Evolutionary conservation across 257 asterid species (phyloP).

Genomic region (Ilex aquifolium): DNA sequence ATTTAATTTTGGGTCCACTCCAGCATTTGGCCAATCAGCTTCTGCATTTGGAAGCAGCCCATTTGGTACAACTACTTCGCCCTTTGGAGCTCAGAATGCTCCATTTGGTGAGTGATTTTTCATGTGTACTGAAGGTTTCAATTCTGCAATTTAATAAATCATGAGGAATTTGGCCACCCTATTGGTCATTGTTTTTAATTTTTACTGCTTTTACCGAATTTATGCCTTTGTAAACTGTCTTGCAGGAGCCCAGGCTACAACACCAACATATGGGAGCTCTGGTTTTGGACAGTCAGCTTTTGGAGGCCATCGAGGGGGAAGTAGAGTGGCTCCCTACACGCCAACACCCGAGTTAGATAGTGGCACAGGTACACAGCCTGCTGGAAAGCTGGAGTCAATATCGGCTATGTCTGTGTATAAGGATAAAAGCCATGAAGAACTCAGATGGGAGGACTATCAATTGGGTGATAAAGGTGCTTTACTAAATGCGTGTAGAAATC

Average conservation of each 20-base stretch:
- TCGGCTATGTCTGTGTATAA: slow-evolving; percentile 45
- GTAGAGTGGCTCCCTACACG: slow-evolving; percentile 34
- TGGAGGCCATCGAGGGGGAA: slow-evolving; percentile 66
- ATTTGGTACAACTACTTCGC: slow-evolving; percentile 51
- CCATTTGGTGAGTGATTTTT: slow-evolving; percentile 63
- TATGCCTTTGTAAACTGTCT: neutral
- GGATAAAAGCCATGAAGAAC: slow-evolving; percentile 51
- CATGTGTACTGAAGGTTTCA: no score
- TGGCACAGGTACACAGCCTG: slow-evolving; percentile 26
- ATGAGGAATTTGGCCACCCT: neutral
- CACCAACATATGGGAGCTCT: slow-evolving; percentile 55
- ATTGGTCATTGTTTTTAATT: neutral
- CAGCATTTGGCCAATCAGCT: slow-evolving; percentile 58
- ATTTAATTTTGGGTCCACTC: slow-evolving; percentile 56
- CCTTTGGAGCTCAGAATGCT: slow-evolving; percentile 66
- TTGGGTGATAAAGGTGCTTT: slow-evolving; percentile 40
- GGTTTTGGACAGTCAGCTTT: slow-evolving; percentile 65
- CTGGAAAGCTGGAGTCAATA: slow-evolving; percentile 42
- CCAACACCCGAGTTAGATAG: slow-evolving; percentile 37
- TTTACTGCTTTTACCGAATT: neutral
- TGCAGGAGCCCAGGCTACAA: slow-evolving; percentile 71
- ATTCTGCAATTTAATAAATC: no score
- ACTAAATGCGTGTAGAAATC: no score
- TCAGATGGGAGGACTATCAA: slow-evolving; percentile 52
- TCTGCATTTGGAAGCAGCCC: slow-evolving; percentile 26